Base-by-base conservation (phyloP, 305 asterid genomes). In the Fraxinus sp. region DNA sequence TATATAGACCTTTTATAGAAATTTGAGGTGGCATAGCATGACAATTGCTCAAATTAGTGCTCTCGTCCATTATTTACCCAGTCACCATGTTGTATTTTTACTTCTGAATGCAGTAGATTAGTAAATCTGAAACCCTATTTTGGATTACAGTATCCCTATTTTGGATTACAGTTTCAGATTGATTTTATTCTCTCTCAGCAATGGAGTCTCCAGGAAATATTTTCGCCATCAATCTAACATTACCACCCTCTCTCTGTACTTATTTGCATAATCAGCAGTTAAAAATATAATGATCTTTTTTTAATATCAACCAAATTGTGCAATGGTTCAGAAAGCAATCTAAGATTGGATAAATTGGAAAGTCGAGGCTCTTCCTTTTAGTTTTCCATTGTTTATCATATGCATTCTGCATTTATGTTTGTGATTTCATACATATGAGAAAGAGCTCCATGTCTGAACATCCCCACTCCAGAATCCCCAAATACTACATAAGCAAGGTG, bases 1-100 rank as follows among this genome's bases (percentile, higher is more conserved):
- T 49, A 13, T 46, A 13, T 14, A 59, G 70, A 20, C 24, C 70
- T 59, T 20, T 59, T 24, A 8, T 3, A 66, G 35, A 66, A 66
- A 26, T 66, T 66, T 66, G 73, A 66, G 73, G 73, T 66, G 73
- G 36, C 73, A 66, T 66, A 26, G 35, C 36, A 66, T 66, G 73
- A 26, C 33, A 10, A 24, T 66, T 9, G 33, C 73, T 66, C 73
- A 28, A 68, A 28, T 68, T 32, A 28, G 37, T 68, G 18, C 37
- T 68, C 37, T 28, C 4, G 36, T 24, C 33, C 75, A 14, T 28
- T 13, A 68, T 68, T 28, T 30, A 68, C 75, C 75, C 75, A 68
- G 66, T n/a, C 9, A 3, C 66, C 26, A n/a, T 6, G 24, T 55
- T n/a, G 24, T 16, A 16, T 16, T 55, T 55, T 55, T 55, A 5